Conservation (phyloP, 345 rosid genomes). For the Leavenworthia alabamica region DNA sequence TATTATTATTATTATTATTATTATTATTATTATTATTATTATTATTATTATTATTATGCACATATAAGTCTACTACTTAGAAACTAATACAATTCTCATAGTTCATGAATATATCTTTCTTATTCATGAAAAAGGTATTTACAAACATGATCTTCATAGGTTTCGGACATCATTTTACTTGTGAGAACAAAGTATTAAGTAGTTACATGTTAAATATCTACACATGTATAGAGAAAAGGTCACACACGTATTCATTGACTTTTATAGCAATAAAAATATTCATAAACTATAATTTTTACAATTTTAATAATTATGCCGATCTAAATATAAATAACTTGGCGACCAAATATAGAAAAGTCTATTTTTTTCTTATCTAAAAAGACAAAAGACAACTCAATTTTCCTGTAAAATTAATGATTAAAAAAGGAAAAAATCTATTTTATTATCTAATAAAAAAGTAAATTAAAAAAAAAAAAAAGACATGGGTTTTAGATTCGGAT, state of each 20-base stretch:
- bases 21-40: background rate
- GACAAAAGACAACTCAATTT: constrained; percentile 20
- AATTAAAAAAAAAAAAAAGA: background rate
- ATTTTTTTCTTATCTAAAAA: no score
- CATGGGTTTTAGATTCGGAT: constrained; percentile 5
- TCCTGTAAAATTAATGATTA: constrained; percentile 14
- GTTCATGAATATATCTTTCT: background rate
- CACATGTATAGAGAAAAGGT: background rate
- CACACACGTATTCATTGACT: constrained; percentile 14
- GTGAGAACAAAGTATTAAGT: background rate
- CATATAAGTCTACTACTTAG: background rate
- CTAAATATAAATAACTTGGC: background rate
- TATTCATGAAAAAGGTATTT: background rate
- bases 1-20: background rate
- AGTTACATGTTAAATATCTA: background rate
- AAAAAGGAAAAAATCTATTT: background rate
- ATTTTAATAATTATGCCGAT: background rate
- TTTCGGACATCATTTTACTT: background rate
- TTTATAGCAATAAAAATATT: background rate
- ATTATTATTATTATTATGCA: background rate
- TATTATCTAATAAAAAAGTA: background rate
- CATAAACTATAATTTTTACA: background rate
- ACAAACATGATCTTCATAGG: background rate
- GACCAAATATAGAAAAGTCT: constrained; percentile 28
- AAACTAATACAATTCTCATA: background rate